These are phyloP conservation scores for Cymbidium sinense DNA, from an alignment of 106 monocot genomes.

Conservation along the genomic window DNA sequence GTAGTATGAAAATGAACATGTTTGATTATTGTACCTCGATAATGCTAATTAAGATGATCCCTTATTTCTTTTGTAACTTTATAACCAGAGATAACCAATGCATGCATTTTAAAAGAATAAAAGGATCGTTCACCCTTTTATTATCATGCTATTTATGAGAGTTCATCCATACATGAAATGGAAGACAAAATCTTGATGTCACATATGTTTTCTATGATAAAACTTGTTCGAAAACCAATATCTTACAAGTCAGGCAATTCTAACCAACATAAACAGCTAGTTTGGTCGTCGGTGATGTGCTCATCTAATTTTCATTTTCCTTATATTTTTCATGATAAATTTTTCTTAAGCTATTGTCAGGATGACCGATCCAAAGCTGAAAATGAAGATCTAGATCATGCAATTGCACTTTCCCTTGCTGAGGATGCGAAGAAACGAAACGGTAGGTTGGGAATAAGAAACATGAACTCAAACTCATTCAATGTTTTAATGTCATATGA, in stretches of 20 bases:
- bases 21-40: not conserved
- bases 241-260: not conserved
- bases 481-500: not conserved
- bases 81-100: not conserved
- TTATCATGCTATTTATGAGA: not conserved
- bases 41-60: not conserved
- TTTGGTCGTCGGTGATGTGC: not conserved
- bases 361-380: constrained; percentile 60
- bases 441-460: constrained; percentile 23
- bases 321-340: not conserved
- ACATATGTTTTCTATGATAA: not conserved
- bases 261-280: not conserved
- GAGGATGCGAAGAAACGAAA: constrained; percentile 60
- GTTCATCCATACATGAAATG: not conserved
- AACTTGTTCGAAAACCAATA: not conserved
- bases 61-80: not conserved
- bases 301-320: not conserved
- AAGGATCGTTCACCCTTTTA: not conserved
- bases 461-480: not conserved
- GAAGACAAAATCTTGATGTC: not conserved
- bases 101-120: not conserved
- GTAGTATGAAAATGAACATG: not conserved
- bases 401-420: constrained; percentile 79
- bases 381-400: constrained; percentile 85
- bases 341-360: constrained; percentile 26